Base-by-base conservation (phyloP, 495 filamentous ascomycete species). In the Bombardia bombarda region DNA sequence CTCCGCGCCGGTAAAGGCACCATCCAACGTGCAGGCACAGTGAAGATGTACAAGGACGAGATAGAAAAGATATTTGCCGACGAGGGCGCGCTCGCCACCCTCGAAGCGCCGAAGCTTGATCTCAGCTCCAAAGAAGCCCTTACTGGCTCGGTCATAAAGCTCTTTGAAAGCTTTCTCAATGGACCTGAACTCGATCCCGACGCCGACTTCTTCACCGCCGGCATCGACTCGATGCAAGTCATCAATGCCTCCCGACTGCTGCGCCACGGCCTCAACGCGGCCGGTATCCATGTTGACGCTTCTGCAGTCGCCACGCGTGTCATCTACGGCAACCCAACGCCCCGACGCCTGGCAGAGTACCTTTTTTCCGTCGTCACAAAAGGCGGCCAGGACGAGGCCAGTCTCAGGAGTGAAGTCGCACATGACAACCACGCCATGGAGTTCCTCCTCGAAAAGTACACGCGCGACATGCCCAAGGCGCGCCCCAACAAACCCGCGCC, bases 1-100 rank as follows among this genome's bases (percentile, higher is more conserved):
- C 51, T 64, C 2, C 57, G 71, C 4, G 69, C 78, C 3, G 65
- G 63, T 0, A 82, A 84, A 57, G 79, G 78, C 0, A 77, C 72
- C 1, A 57, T 79, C 2, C 67, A 74, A 51, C 63, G 77, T 6
- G 58, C 61, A 7, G 43, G 49, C 9, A 73, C 72, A 1, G 31
- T 72, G 1, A 62, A 66, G 32, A 47, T 73, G 37, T 84, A 82
- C 49, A 50, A 62, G 30, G 55, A 67, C 4, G 75, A 79, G 46
- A 74, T 82, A 38, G 63, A 78, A 21, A 49, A 55, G 8, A 49
- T 79, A 5, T 81, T 77, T 40, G 40, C 56, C 20, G 37, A 47
- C 1, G 60, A 41, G 8, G 49, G 38, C 20, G 38, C 57, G 10
- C 43, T 50, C 7, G 41, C 51, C 4, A 46, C 48, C 4, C 30